Evolutionary conservation across 495 filamentous ascomycete genomes (phyloP).

Genomic region (Penicillium antarcticum): DNA sequence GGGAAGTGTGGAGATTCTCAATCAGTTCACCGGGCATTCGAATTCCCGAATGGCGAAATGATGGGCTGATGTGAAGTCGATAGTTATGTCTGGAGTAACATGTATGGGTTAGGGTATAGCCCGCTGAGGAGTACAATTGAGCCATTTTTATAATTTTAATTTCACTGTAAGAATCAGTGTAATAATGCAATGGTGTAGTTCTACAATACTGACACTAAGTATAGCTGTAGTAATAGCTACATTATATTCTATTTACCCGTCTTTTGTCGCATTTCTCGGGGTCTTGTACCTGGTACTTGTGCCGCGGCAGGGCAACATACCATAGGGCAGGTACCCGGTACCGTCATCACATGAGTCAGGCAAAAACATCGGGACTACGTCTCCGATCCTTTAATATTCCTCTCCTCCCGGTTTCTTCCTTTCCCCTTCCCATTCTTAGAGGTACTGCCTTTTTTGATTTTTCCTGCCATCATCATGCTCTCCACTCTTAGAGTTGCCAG

Average conservation of each 20-base stretch:
- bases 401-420: constrained; percentile 17
- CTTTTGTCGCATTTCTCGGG: constrained; percentile 14
- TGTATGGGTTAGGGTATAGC: too few relatives aligned
- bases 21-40: too few relatives aligned
- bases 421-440: constrained; percentile 15
- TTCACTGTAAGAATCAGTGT: too few relatives aligned
- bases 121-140: too few relatives aligned
- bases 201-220: too few relatives aligned
- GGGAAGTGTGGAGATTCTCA: too few relatives aligned
- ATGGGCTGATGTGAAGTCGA: too few relatives aligned
- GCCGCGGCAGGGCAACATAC: constrained; percentile 3
- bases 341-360: constrained; percentile 37
- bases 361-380: constrained; percentile 29
- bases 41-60: too few relatives aligned
- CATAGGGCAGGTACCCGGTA: constrained; percentile 21
- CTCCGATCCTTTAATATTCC: constrained; percentile 33
- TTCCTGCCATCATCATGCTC: constrained; percentile 41
- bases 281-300: constrained; percentile 19
- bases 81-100: too few relatives aligned
- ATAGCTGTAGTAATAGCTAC: too few relatives aligned
- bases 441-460: constrained; percentile 12
- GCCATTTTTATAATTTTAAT: too few relatives aligned
- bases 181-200: too few relatives aligned
- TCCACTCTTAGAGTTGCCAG: constrained; percentile 55
- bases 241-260: background rate